Conservation (phyloP, 2,329 filamentous ascomycete genomes). For the Epichloe sibirici region DNA sequence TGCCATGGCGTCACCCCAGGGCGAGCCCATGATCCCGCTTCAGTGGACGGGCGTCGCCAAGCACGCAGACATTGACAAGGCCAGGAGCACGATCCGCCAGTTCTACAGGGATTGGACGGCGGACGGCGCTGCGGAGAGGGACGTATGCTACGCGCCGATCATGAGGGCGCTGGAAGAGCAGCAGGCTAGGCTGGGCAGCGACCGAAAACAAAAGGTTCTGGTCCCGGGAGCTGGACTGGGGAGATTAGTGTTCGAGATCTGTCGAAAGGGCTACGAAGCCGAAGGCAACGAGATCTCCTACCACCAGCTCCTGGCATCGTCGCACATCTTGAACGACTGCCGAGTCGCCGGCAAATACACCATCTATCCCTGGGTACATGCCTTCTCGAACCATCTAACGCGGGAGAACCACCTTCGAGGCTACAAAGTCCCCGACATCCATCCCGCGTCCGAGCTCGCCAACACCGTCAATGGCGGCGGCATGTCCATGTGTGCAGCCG, state of each 20-base stretch:
- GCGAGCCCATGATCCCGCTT: conserved; percentile 36
- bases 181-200: conserved; percentile 18
- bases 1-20: conserved; percentile 21
- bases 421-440: conserved; percentile 69
- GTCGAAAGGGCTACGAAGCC: conserved; percentile 54
- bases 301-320: conserved; percentile 83
- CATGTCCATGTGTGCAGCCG: conserved; percentile 89
- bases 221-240: conserved; percentile 86
- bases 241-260: conserved; percentile 79
- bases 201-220: conserved; percentile 50
- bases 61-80: conserved; percentile 72
- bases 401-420: conserved; percentile 63
- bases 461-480: conserved; percentile 33
- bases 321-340: conserved; percentile 61
- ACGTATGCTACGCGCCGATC: conserved; percentile 66
- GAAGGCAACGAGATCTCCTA: conserved; percentile 97
- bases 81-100: conserved; percentile 81
- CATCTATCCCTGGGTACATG: conserved; percentile 75
- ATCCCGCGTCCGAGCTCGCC: conserved; percentile 48
- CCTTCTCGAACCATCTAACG: conserved; percentile 73
- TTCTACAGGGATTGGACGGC: conserved; percentile 91
- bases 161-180: conserved; percentile 49
- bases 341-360: conserved; percentile 48
- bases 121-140: conserved; percentile 61
- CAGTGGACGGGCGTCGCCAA: conserved; percentile 63